Conservation (phyloP, 257 asterid species). For the Salvia rosmarinus region DNA sequence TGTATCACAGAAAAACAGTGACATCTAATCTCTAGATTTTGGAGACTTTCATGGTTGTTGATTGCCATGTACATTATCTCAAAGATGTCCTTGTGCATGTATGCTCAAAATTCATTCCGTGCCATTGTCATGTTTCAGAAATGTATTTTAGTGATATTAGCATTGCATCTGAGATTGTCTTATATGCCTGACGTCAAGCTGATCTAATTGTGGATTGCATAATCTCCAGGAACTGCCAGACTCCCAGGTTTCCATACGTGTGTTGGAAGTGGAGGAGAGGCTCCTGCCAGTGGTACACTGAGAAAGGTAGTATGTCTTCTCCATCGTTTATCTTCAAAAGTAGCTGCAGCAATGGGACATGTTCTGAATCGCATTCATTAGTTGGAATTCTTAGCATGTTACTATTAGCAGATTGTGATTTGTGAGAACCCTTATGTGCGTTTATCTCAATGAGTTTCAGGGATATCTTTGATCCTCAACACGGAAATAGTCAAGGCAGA, state of each 20-base stretch:
- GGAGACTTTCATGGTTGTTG: background rate
- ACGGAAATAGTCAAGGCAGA: conserved; percentile 90
- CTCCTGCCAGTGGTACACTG: conserved; percentile 94
- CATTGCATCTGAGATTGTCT: conserved; percentile 1
- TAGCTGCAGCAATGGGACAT: conserved; percentile 24
- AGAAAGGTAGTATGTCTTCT: conserved; percentile 60
- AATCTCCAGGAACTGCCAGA: conserved; percentile 81
- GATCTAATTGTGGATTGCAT: conserved; percentile 19
- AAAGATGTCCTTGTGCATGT: background rate
- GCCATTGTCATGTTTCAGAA: conserved; percentile 12
- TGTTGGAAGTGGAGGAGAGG: conserved; percentile 99
- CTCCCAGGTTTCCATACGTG: conserved; percentile 93
- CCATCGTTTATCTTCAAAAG: conserved; percentile 15
- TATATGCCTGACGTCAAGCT: conserved; percentile 26
- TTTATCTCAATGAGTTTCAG: conserved; percentile 48
- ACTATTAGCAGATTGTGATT: conserved; percentile 16
- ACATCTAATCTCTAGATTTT: background rate
- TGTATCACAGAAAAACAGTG: background rate
- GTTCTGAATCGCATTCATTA: conserved; percentile 3
- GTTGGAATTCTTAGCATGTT: background rate
- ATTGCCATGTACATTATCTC: background rate
- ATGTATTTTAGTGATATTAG: conserved; percentile 23
- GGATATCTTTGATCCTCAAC: conserved; percentile 81
- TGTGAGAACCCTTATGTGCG: conserved; percentile 25
- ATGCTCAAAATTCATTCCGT: background rate